These are phyloP conservation scores for Russula emetica DNA, from an alignment of 768 basidiomycete species.

Conservation along the genomic window DNA sequence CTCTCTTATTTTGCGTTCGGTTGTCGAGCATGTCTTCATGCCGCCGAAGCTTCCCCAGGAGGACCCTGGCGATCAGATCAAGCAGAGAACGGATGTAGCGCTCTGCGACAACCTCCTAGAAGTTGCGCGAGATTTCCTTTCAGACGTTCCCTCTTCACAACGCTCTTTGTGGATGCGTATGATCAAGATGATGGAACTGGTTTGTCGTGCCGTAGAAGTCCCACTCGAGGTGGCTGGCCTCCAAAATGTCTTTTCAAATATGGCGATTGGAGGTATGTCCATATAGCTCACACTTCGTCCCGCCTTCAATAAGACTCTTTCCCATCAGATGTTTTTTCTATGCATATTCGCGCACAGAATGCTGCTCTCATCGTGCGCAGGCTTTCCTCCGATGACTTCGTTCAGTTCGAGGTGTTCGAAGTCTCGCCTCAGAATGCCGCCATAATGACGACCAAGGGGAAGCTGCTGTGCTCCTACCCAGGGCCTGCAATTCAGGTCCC, in stretches of 20 bases:
- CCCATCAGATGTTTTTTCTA: constrained; percentile 37
- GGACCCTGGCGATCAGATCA: background rate
- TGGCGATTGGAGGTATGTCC: constrained; percentile 11
- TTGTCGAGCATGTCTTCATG: constrained; percentile 15
- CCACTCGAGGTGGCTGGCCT: background rate
- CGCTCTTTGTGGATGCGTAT: constrained; percentile 9
- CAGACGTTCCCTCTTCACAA: constrained; percentile 1
- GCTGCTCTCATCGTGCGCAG: constrained; percentile 39
- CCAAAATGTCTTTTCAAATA: background rate
- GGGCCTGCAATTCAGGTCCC: constrained; percentile 42
- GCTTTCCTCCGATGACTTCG: constrained; percentile 16
- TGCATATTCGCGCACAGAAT: constrained; percentile 46
- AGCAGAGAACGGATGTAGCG: constrained; percentile 8
- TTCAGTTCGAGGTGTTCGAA: constrained; percentile 47
- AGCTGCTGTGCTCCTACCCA: constrained; percentile 46
- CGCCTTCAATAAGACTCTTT: background rate
- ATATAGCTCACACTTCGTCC: background rate
- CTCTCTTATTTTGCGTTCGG: background rate
- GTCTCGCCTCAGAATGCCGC: constrained; percentile 36
- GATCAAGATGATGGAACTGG: constrained; percentile 12
- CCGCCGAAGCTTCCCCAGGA: constrained; percentile 18
- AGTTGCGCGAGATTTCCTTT: constrained; percentile 1
- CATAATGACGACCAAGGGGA: constrained; percentile 41
- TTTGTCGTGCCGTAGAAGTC: background rate
- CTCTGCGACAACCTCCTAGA: constrained; percentile 4